These are phyloP conservation scores for Malus hybrid DNA, from an alignment of 331 rosid genomes.

Conservation along the genomic window DNA sequence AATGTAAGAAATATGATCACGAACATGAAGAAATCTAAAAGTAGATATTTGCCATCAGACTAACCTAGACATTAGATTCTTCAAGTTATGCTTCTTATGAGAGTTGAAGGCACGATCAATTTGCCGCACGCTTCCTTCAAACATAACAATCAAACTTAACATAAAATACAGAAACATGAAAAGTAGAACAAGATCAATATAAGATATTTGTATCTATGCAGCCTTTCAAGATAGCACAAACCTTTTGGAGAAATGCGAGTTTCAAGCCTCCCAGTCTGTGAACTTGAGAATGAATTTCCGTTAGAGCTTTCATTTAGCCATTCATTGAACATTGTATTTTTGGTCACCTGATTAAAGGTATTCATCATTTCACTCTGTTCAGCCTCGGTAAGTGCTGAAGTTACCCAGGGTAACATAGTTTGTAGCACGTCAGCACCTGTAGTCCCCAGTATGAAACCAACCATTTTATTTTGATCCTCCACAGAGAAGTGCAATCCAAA, in stretches of 20 bases:
- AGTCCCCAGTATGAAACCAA: slow-evolving; percentile 91
- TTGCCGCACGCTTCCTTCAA: slow-evolving; percentile 62
- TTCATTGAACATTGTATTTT: slow-evolving; percentile 92
- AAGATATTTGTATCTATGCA: not conserved
- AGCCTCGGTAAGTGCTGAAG: slow-evolving; percentile 84
- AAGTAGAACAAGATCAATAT: not conserved
- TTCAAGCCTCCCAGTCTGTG: slow-evolving; percentile 40
- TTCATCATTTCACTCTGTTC: slow-evolving; percentile 88
- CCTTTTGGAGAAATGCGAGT: slow-evolving; percentile 49
- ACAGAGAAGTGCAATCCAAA: slow-evolving; percentile 83
- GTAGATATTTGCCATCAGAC: slow-evolving; percentile 11
- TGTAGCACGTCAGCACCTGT: slow-evolving; percentile 96
- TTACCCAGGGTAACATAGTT: slow-evolving; percentile 96
- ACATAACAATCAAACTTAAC: slow-evolving; percentile 33
- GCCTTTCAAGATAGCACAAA: slow-evolving; percentile 11
- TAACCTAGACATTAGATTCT: slow-evolving; percentile 95
- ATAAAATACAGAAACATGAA: not conserved
- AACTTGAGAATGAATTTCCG: slow-evolving; percentile 52
- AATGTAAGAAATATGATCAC: not conserved
- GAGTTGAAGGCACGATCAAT: slow-evolving; percentile 82
- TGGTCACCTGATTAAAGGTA: slow-evolving; percentile 87
- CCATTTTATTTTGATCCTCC: slow-evolving; percentile 90
- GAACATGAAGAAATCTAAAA: not conserved
- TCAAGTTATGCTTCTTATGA: slow-evolving; percentile 83
- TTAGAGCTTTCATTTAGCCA: slow-evolving; percentile 90